Percentiles rank a stretch among this genome's conserved stretches.
phyloP scores from a whole-genome alignment of 306 rosid species.

The Sesbania bispinosa region DNA sequence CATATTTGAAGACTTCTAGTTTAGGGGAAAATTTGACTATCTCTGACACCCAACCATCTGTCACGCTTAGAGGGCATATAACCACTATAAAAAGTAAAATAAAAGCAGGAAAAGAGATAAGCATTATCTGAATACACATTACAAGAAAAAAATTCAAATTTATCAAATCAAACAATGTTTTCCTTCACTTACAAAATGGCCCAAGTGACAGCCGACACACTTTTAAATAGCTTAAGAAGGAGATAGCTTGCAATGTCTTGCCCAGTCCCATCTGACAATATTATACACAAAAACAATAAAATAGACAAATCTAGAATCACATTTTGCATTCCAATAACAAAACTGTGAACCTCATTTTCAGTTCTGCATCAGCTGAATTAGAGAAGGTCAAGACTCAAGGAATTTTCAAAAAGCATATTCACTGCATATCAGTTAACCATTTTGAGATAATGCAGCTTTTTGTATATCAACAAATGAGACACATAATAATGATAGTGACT shows the following conservation, averaged over 20 bases:
- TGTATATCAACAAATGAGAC: background rate
- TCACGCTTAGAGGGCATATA: slow-evolving; percentile 88
- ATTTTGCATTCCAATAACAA: slow-evolving; percentile 9
- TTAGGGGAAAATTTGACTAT: slow-evolving; percentile 67
- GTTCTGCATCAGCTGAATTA: slow-evolving; percentile 18
- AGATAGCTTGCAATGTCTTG: slow-evolving; percentile 92
- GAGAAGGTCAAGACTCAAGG: background rate
- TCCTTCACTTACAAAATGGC: slow-evolving; percentile 80
- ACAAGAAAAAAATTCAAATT: slow-evolving; percentile 1
- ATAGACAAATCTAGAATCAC: background rate
- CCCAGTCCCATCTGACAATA: slow-evolving; percentile 92
- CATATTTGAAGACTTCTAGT: slow-evolving; percentile 61
- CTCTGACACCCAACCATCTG: slow-evolving; percentile 91
- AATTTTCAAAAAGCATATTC: slow-evolving; percentile 5
- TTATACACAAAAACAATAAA: slow-evolving; percentile 22
- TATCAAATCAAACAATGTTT: slow-evolving; percentile 25
- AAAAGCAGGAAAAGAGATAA: slow-evolving; percentile 9
- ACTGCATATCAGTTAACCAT: background rate
- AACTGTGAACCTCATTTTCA: slow-evolving; percentile 12
- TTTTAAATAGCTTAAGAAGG: slow-evolving; percentile 82
- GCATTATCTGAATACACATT: slow-evolving; percentile 1
- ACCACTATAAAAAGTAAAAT: slow-evolving; percentile 58
- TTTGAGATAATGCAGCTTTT: slow-evolving; percentile 10
- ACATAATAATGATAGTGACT: background rate
- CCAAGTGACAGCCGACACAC: slow-evolving; percentile 46